A percentile compares a stretch with the other conserved stretches of the same genome.
phyloP scores from a whole-genome alignment of 2,329 filamentous ascomycete species.

The Dactylellina cionopaga region DNA sequence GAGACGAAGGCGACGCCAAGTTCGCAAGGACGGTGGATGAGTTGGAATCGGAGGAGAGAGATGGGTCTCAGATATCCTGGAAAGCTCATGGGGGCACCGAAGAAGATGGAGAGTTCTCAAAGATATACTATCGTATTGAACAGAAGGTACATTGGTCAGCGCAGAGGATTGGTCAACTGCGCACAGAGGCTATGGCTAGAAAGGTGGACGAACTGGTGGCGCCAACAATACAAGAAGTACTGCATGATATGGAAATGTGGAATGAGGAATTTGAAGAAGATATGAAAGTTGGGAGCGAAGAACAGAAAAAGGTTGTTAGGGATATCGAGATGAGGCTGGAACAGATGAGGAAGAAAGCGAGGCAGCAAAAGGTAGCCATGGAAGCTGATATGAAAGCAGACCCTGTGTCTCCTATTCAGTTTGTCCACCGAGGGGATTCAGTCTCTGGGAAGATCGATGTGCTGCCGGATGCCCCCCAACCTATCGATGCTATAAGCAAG shows the following conservation, averaged over 20 bases:
- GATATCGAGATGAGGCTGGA: background rate
- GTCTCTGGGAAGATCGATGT: too few relatives aligned
- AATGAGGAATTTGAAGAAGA: background rate
- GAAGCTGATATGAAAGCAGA: background rate
- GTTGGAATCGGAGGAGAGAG: slow-evolving; percentile 2
- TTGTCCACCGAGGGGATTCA: too few relatives aligned
- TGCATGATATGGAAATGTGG: background rate
- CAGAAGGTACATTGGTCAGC: too few relatives aligned
- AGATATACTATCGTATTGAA: too few relatives aligned
- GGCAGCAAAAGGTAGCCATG: background rate
- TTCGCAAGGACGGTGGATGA: background rate
- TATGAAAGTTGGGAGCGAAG: background rate
- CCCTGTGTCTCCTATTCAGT: too few relatives aligned
- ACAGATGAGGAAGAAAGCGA: background rate
- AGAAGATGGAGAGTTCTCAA: too few relatives aligned
- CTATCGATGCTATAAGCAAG: too few relatives aligned
- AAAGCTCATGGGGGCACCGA: background rate
- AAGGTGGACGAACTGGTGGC: background rate
- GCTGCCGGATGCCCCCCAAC: too few relatives aligned
- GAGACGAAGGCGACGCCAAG: too few relatives aligned
- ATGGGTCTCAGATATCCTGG: background rate
- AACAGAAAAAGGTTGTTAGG: background rate
- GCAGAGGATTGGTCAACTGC: too few relatives aligned
- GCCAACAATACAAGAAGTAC: background rate
- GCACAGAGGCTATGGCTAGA: too few relatives aligned